Base-by-base conservation (phyloP, 1,284 basidiomycete species). In the Porodaedalea pini region DNA sequence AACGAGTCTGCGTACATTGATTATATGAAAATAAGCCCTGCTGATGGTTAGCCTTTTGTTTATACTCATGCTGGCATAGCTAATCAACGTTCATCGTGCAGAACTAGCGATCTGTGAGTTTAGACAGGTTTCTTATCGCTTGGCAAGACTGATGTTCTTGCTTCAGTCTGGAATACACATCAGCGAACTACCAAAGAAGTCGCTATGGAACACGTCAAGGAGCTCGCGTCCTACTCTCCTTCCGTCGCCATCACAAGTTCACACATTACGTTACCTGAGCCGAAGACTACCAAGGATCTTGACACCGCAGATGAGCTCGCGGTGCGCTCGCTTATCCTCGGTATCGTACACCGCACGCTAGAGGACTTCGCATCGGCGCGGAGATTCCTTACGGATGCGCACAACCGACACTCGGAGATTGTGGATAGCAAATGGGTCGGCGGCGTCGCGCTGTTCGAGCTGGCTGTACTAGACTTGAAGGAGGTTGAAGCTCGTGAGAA, bases 111-210 rank as follows among this genome's bases (percentile, higher is more conserved):
- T 86, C 41, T 86, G 85, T 86, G 63, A 65, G 81, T 71, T 4
- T 34, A 40, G 31, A 48, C 44, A 1, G 41, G 6, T 25, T 3
- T 47, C 23, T 31, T 34, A 52, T n/a, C 11, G n/a, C 51, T 37
- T 52, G 21, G 54, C 52, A 34, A 47, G 40, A 43, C 6, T 60
- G 47, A 58, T 45, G 40, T 51, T 43, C 17, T 6, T 41, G 58
- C 10, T n/a, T n/a, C 21, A 88, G 85, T 89, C 71, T 89, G 87
- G 87, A 90, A 89, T 64, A 84, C 78, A 0, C 83, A 88, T 63
- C 68, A 78, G 11, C 78, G 85, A 6, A 78, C 87, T 34, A 71
- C 75, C 5, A 71, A 72, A 25, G 69, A 71, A 2, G 74, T 81
- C 11, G 85, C 85, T 0, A 65, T 78, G 59, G 76, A 74, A 0